These are phyloP conservation scores for Aquilaria sinensis DNA, from an alignment of 345 rosid genomes.

Conservation along the genomic window DNA sequence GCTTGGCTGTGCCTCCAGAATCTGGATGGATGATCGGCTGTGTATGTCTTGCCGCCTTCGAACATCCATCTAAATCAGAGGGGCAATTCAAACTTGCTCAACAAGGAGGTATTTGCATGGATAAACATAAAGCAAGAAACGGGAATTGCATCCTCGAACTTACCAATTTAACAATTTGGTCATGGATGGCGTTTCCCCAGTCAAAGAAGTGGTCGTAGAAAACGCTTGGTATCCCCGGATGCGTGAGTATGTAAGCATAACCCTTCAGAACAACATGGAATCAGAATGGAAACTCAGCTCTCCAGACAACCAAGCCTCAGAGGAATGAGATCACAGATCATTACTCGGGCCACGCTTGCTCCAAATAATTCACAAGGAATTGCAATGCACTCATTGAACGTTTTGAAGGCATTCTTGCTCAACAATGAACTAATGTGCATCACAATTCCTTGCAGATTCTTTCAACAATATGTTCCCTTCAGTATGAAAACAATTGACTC, in stretches of 20 bases:
- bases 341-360: background rate
- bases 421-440: too few relatives aligned
- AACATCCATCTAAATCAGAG: slow-evolving; percentile 42
- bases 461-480: too few relatives aligned
- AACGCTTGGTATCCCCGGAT: slow-evolving; percentile 85
- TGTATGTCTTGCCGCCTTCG: slow-evolving; percentile 57
- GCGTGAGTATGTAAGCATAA: slow-evolving; percentile 83
- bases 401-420: too few relatives aligned
- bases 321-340: background rate
- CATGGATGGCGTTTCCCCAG: slow-evolving; percentile 62
- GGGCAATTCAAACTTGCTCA: too few relatives aligned
- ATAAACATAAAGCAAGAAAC: background rate
- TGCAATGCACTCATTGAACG: too few relatives aligned
- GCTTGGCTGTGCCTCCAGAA: slow-evolving; percentile 60
- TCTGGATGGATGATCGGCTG: slow-evolving; percentile 53
- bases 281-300: background rate
- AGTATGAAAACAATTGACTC: too few relatives aligned
- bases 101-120: background rate
- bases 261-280: slow-evolving; percentile 40
- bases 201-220: slow-evolving; percentile 84
- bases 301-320: too few relatives aligned
- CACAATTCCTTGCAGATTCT: too few relatives aligned
- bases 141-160: background rate
- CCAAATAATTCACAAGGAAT: too few relatives aligned
- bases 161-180: slow-evolving; percentile 80